Evolutionary conservation across 768 basidiomycete genomes (phyloP).

Genomic region (Lactarius pseudohatsudake): DNA sequence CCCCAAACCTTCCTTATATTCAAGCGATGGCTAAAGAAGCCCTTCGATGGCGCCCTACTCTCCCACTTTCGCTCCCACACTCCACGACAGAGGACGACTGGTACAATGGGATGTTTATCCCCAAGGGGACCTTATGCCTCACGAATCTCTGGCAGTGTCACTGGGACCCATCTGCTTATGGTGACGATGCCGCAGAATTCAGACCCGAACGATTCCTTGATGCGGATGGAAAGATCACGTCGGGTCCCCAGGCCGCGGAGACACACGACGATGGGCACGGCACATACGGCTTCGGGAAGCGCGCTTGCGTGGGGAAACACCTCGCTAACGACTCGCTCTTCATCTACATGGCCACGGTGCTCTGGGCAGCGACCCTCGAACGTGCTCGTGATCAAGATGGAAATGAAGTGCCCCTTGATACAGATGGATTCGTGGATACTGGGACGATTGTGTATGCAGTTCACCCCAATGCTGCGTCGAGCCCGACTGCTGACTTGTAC

Average conservation of each 20-base stretch:
- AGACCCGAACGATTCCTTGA: constrained; percentile 29
- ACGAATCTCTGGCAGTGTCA: constrained; percentile 30
- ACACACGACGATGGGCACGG: constrained; percentile 25
- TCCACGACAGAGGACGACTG: constrained; percentile 32
- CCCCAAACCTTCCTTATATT: constrained; percentile 19
- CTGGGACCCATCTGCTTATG: constrained; percentile 18
- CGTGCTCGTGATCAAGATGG: constrained; percentile 20
- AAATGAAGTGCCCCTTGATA: constrained; percentile 11
- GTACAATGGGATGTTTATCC: constrained; percentile 36
- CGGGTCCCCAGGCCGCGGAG: constrained; percentile 5
- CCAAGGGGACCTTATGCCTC: constrained; percentile 38
- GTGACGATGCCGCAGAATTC: constrained; percentile 28
- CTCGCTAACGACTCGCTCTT: constrained; percentile 29
- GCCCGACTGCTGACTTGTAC: background rate
- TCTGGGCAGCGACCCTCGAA: constrained; percentile 29
- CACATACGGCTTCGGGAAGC: constrained; percentile 26
- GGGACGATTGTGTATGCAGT: constrained; percentile 20
- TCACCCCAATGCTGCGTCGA: background rate
- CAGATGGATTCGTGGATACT: background rate
- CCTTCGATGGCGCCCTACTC: constrained; percentile 13
- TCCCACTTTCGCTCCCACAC: constrained; percentile 4
- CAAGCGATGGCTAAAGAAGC: constrained; percentile 12
- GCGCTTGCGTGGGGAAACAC: constrained; percentile 30
- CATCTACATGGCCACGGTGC: constrained; percentile 25
- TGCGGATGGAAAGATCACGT: background rate